Base-by-base conservation (phyloP, 805 yeast species). In the Yarrowia yakushimensis region DNA sequence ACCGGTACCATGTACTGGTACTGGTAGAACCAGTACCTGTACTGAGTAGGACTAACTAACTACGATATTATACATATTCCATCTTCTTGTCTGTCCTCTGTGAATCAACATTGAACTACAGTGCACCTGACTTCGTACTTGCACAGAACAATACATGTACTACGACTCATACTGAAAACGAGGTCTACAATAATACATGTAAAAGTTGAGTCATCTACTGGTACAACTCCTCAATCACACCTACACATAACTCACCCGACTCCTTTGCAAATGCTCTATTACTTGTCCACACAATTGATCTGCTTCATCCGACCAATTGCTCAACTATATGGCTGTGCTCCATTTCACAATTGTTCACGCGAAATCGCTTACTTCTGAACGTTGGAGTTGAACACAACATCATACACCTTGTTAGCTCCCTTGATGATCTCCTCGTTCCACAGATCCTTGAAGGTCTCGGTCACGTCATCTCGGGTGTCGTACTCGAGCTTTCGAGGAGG, bases 381-480 rank as follows among this genome's bases (percentile, higher is more conserved):
- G 43, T 52, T 52, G 59, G 43, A 34, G 31, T 23, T 36, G 59
- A 52, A 52, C 17, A 52, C 25, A 11, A 52, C 25, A 25, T 52
- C 59, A 22, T 52, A 52, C 36, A 87, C 67, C 82, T 87, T 85
- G 67, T 84, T 83, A 22, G 85, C 88, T 64, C 81, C 80, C 45
- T 76, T 77, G 63, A 86, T 79, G 61, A 88, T 80, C 70, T 87
- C 92, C 46, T 82, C 84, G 70, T 88, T 86, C 96, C 96, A 88
- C 42, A 88, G 78, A 69, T 88, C 96, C 67, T 85, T 87, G 65
- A 82, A 77, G 0, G 91, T 85, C 72, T 89, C 91, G 10, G 69
- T 69, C 31, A 83, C 65, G 23, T 74, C 71, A 11, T 77, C 73
- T 30, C 88, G 79, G 28, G 79, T 75, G 63, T 77, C 73, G 63